Conservation (phyloP, 805 yeast genomes). For the Kuraishia hungarica region DNA sequence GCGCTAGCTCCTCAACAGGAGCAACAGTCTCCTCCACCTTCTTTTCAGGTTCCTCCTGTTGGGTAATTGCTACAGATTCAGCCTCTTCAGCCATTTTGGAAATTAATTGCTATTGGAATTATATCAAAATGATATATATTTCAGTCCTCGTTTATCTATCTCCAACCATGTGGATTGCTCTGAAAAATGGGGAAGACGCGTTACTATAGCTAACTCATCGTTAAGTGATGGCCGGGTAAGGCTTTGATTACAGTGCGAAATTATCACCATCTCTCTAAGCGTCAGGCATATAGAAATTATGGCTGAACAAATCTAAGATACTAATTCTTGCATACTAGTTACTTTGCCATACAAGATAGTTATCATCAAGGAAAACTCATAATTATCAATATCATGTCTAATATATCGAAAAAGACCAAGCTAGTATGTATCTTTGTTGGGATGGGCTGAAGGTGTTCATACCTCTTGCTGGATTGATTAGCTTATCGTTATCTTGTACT, state of each 20-base stretch:
- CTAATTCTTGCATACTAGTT: too few relatives aligned
- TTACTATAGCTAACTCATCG: background rate
- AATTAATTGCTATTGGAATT: background rate
- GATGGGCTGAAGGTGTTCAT: too few relatives aligned
- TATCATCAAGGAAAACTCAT: background rate
- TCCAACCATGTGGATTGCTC: background rate
- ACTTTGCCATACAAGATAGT: too few relatives aligned
- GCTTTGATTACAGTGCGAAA: background rate
- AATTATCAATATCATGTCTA: conserved; percentile 17
- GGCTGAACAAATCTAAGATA: background rate
- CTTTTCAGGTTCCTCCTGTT: background rate
- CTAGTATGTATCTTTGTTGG: conserved; percentile 22
- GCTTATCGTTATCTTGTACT: background rate
- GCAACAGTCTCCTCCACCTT: background rate
- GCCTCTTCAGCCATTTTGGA: background rate
- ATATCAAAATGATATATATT: too few relatives aligned
- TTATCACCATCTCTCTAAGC: background rate
- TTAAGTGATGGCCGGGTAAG: background rate
- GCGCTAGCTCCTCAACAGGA: conserved; percentile 1
- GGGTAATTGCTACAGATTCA: background rate
- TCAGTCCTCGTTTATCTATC: background rate
- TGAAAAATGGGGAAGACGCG: background rate
- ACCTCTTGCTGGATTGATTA: too few relatives aligned
- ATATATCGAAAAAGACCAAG: conserved; percentile 33
- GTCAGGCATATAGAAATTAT: background rate